These are phyloP conservation scores for Mycosphaerelloides madeirae DNA, from an alignment of 2,329 filamentous ascomycete genomes.

Conservation along the genomic window DNA sequence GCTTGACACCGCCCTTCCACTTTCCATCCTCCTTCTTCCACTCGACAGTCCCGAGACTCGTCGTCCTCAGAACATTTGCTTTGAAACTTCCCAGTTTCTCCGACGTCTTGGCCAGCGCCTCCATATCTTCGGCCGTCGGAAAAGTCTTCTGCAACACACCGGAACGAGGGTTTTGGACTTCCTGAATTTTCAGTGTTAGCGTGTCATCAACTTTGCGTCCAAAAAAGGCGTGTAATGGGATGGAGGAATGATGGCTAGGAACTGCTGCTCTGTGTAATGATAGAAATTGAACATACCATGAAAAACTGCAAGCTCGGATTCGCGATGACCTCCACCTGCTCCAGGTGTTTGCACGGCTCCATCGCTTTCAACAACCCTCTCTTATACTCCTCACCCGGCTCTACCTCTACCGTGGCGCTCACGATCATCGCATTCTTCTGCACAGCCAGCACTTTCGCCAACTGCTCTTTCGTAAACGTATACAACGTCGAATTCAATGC, in stretches of 20 bases:
- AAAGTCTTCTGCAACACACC: slow-evolving; percentile 31
- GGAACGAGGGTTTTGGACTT: slow-evolving; percentile 28
- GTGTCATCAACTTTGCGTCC: slow-evolving; percentile 7
- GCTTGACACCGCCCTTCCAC: slow-evolving; percentile 30
- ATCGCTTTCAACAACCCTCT: slow-evolving; percentile 32
- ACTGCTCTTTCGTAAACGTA: slow-evolving; percentile 33
- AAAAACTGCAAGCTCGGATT: slow-evolving; percentile 36
- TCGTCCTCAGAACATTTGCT: slow-evolving; percentile 35
- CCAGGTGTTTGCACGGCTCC: slow-evolving; percentile 29
- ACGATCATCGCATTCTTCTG: slow-evolving; percentile 39
- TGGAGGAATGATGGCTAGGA: neutral
- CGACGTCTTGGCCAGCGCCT: slow-evolving; percentile 31
- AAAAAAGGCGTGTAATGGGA: neutral
- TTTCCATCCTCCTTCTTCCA: slow-evolving; percentile 31
- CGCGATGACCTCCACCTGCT: slow-evolving; percentile 39
- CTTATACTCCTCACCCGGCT: slow-evolving; percentile 34
- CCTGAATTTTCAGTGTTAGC: neutral
- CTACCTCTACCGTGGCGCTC: slow-evolving; percentile 35
- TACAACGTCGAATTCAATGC: slow-evolving; percentile 42
- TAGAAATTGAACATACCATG: slow-evolving; percentile 28
- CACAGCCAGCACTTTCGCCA: slow-evolving; percentile 33
- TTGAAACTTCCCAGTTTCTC: slow-evolving; percentile 35
- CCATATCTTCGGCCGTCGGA: slow-evolving; percentile 33
- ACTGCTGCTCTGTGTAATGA: neutral
- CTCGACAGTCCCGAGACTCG: slow-evolving; percentile 31